Evolutionary conservation across 768 basidiomycete species (phyloP), one percentile per base, ranked within the genome.

Genomic region (Nidula microcarpa): DNA sequence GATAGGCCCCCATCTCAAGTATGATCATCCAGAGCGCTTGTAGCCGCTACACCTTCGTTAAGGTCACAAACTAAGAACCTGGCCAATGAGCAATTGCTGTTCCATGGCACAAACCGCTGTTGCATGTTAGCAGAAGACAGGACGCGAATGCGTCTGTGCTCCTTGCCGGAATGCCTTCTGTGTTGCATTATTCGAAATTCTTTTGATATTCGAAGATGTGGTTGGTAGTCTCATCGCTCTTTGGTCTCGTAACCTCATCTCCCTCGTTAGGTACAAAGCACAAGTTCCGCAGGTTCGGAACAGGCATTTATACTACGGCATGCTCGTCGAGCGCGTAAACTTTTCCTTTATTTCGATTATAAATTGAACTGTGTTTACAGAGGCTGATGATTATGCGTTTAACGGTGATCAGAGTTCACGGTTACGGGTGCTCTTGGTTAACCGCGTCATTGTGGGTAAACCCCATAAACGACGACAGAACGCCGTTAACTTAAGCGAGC

Each of bases 221-320:
- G 86, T 77, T 57, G 47, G 78, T 61, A 5, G 43, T 16, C 16
- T 47, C 39, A 4, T 55, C 34, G 2, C 8, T 13, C 14, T 10
- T 30, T 36, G 33, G 30, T 55, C 30, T 23, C 5, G 23, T 14
- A 17, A 8, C 43, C 18, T n/a, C 23, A 48, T 47, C 33, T 18
- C 34, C 30, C 32, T 49, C 33, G 30, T 49, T 33, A 83, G 81
- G 83, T 6, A 68, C 72, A 36, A 81, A 82, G 59, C 74, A 85
- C 60, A 77, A 78, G 35, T 85, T 84, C 57, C 76, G 77, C 57
- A 82, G 85, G 55, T 87, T 88, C 62, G 86, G 86, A n/a, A 74
- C 72, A 5, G 86, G 86, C 3, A 86, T 88, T 43, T 88, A 87
- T 61, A 82, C 81, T 1, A 84, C 83, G 11, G 61, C 78, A 2